Conservation (phyloP, 306 rosid genomes). For the cucumber (Cucumis sativus) region DNA sequence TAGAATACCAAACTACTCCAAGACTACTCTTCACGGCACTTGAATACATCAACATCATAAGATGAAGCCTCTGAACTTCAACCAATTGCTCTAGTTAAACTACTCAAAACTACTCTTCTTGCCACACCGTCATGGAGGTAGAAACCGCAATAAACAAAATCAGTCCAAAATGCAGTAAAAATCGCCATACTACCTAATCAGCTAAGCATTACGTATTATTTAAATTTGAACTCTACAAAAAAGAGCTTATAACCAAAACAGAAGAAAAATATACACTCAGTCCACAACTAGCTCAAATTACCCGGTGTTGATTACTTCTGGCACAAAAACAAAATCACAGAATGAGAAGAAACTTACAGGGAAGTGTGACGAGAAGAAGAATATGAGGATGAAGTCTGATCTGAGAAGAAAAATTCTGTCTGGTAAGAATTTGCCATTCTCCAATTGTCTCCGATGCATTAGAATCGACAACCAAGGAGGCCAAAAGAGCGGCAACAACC, state of each 20-base stretch:
- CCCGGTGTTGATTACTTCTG: background rate
- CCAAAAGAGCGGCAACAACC: background rate
- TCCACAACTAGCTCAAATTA: background rate
- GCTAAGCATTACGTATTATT: background rate
- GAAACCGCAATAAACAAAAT: background rate
- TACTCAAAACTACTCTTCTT: too few relatives aligned
- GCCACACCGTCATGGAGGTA: background rate
- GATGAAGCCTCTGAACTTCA: background rate
- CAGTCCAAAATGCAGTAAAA: background rate
- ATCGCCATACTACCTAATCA: background rate
- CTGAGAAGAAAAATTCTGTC: conserved; percentile 76
- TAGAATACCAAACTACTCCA: background rate
- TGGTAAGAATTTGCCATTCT: conserved; percentile 69
- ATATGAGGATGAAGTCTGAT: conserved; percentile 65
- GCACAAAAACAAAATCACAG: background rate
- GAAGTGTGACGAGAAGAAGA: conserved; percentile 59
- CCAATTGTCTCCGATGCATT: conserved; percentile 14
- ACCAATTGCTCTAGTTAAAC: background rate
- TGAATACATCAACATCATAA: background rate
- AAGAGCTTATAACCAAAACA: background rate
- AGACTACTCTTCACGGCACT: background rate
- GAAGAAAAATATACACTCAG: background rate
- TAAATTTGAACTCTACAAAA: background rate
- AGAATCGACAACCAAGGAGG: conserved; percentile 1
- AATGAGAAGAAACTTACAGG: conserved; percentile 34